Percentiles rank a stretch among this genome's conserved stretches.
phyloP scores from a whole-genome alignment of 2,329 filamentous ascomycete species.

The Arthrobotrys conoides region DNA sequence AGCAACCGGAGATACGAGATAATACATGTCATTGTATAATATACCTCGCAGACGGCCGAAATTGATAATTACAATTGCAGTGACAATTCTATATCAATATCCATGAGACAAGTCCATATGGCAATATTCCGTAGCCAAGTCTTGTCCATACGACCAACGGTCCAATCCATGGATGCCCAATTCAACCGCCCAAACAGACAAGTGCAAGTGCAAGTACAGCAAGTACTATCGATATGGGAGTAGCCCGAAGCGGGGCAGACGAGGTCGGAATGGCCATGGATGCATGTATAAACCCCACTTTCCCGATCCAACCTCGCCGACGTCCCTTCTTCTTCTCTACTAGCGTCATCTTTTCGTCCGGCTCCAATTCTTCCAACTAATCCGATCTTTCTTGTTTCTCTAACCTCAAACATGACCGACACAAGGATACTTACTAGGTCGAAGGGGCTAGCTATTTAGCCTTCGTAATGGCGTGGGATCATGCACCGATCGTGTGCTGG shows the following conservation, averaged over 20 bases:
- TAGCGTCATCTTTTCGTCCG: background rate
- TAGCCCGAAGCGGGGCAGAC: slow-evolving; percentile 29
- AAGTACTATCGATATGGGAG: slow-evolving; percentile 21
- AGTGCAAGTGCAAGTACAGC: background rate
- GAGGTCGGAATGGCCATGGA: background rate
- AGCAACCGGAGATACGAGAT: too few relatives aligned
- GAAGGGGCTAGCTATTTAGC: background rate
- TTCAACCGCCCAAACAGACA: slow-evolving; percentile 1
- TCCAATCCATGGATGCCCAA: slow-evolving; percentile 15
- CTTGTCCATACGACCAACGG: background rate
- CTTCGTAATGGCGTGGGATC: slow-evolving; percentile 24
- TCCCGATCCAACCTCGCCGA: slow-evolving; percentile 58
- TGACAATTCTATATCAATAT: background rate
- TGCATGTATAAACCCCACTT: slow-evolving; percentile 51
- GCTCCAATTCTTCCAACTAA: background rate
- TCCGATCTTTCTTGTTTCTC: slow-evolving; percentile 14
- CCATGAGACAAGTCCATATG: too few relatives aligned
- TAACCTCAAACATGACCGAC: slow-evolving; percentile 6
- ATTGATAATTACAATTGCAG: background rate
- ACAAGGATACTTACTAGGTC: background rate
- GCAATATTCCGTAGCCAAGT: slow-evolving; percentile 5
- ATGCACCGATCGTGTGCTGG: slow-evolving; percentile 19
- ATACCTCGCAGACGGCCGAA: slow-evolving; percentile 18
- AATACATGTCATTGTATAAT: background rate
- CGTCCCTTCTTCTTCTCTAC: slow-evolving; percentile 10